Percentiles rank a stretch among this genome's conserved stretches.
Evolutionary conservation across 371 early-diverging fungal genomes (phyloP).

Genomic region (Dinochytrium kinnereticum): DNA sequence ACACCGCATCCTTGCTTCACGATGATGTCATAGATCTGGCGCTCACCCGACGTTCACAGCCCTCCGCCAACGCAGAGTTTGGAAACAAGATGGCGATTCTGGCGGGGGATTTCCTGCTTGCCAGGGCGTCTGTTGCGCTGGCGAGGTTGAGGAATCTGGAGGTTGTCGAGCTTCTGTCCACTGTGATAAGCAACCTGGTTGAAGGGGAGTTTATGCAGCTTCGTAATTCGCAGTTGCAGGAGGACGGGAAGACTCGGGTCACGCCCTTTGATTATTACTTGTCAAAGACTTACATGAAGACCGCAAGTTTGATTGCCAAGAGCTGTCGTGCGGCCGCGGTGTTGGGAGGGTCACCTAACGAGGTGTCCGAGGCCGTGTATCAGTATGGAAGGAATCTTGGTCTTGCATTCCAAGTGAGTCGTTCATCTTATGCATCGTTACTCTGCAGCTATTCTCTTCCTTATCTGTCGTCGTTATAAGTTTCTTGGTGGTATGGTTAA

Average conservation of each 20-base stretch:
- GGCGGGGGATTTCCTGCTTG: constrained; percentile 93
- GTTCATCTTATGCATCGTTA: not conserved
- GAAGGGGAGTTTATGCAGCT: constrained; percentile 98
- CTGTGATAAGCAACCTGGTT: constrained; percentile 90
- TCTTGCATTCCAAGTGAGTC: constrained; percentile 86
- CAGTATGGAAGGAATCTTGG: constrained; percentile 88
- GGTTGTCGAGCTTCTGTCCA: constrained; percentile 91
- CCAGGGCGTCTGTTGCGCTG: constrained; percentile 89
- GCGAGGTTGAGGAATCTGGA: constrained; percentile 85
- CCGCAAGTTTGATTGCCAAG: constrained; percentile 93
- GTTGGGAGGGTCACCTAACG: constrained; percentile 76
- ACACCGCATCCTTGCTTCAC: constrained; percentile 93
- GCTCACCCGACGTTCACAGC: constrained; percentile 70
- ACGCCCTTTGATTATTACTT: constrained; percentile 83
- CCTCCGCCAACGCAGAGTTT: constrained; percentile 82
- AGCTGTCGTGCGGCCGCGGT: constrained; percentile 89
- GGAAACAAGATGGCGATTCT: constrained; percentile 98
- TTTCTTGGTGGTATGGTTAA: not conserved
- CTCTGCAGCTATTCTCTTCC: too few relatives aligned
- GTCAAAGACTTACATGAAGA: constrained; percentile 95
- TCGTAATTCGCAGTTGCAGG: constrained; percentile 54
- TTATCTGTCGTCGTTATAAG: not conserved
- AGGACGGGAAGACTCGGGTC: not conserved
- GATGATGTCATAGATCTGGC: constrained; percentile 88
- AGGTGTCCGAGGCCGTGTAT: constrained; percentile 77